A percentile compares a stretch with the other conserved stretches of the same genome.
Evolutionary conservation across 768 basidiomycete species (phyloP).

Genomic region (Trametes cingulata): DNA sequence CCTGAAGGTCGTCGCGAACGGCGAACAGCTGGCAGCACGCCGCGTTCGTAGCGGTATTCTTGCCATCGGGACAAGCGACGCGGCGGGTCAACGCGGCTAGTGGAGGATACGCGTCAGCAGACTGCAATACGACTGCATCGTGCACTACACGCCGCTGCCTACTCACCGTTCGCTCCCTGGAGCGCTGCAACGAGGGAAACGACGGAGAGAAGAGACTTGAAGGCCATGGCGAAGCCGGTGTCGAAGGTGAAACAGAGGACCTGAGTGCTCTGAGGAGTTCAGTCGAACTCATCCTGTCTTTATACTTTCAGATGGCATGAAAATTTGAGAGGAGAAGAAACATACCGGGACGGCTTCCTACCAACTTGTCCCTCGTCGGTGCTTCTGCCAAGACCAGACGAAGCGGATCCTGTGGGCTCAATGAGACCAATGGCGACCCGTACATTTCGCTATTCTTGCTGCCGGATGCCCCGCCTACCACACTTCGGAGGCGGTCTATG

Average conservation of each 20-base stretch:
- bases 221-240: conserved; percentile 23
- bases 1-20: conserved; percentile 33
- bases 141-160: not conserved
- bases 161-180: conserved; percentile 22
- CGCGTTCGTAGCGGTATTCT: conserved; percentile 30
- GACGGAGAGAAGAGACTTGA: conserved; percentile 23
- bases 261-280: conserved; percentile 13
- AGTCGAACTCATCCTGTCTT: not conserved
- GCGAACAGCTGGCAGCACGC: conserved; percentile 36
- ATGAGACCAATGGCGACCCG: not conserved
- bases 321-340: not conserved
- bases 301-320: conserved; percentile 1
- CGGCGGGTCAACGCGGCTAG: conserved; percentile 24
- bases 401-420: not conserved
- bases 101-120: not conserved
- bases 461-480: not conserved
- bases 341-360: not conserved
- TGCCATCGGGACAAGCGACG: conserved; percentile 34
- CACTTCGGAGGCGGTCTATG: not conserved
- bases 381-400: conserved; percentile 1
- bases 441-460: not conserved
- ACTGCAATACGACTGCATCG: not conserved
- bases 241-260: not conserved
- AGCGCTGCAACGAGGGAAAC: conserved; percentile 25
- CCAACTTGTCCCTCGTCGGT: not conserved